Conservation (phyloP, 2,329 filamentous ascomycete genomes). For the Epichloe hybrida region DNA sequence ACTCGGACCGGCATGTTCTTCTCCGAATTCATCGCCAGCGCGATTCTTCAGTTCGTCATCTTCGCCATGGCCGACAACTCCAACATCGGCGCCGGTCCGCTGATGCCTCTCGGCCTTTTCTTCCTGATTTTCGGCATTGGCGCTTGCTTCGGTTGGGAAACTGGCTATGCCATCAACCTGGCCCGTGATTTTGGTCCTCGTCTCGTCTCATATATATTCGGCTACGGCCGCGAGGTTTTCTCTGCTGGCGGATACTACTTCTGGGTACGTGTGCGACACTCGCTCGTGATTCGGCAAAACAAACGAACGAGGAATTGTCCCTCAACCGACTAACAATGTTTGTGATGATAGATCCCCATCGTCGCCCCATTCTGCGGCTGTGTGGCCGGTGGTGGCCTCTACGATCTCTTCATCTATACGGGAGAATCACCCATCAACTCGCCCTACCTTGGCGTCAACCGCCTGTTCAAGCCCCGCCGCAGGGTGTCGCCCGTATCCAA, state of each 20-base stretch:
- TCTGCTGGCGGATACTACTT: constrained; percentile 57
- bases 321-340: constrained; percentile 2
- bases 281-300: too few species aligned
- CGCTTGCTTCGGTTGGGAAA: constrained; percentile 63
- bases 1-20: constrained; percentile 56
- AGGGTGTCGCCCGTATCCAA: constrained; percentile 20
- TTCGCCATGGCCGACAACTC: constrained; percentile 50
- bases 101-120: constrained; percentile 48
- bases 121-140: constrained; percentile 64
- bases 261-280: constrained; percentile 36
- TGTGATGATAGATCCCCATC: constrained; percentile 50
- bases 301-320: background rate
- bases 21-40: constrained; percentile 54
- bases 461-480: constrained; percentile 25
- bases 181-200: constrained; percentile 60
- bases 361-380: constrained; percentile 55
- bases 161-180: constrained; percentile 62
- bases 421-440: constrained; percentile 59
- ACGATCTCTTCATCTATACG: constrained; percentile 56
- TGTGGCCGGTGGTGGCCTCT: constrained; percentile 50
- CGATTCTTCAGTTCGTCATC: constrained; percentile 58
- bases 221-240: constrained; percentile 57
- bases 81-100: constrained; percentile 41
- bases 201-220: constrained; percentile 51
- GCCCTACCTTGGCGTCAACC: constrained; percentile 48